These are phyloP conservation scores for Geotrichum australiense DNA, from an alignment of 1,139 yeast genomes.

Conservation along the genomic window DNA sequence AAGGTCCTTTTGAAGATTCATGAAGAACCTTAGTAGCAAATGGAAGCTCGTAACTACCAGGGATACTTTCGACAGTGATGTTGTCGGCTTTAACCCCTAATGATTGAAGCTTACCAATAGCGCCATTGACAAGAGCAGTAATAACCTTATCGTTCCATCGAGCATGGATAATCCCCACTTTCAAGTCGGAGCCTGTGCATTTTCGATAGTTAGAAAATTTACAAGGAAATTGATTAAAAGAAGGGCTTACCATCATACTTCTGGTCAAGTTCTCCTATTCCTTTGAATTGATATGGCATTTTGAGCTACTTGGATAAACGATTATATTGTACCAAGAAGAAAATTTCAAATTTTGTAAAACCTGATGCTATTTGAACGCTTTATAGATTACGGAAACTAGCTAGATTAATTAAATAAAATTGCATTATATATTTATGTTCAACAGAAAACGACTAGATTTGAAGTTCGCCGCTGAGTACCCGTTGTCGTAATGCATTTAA, in stretches of 20 bases:
- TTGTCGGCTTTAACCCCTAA: slow-evolving; percentile 71
- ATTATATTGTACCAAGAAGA: no score
- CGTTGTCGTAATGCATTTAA: slow-evolving; percentile 27
- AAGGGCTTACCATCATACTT: slow-evolving; percentile 14
- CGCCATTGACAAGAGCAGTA: slow-evolving; percentile 74
- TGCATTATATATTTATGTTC: neutral
- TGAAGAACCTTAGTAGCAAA: slow-evolving; percentile 55
- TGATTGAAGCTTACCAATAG: slow-evolving; percentile 49
- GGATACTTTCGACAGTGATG: slow-evolving; percentile 75
- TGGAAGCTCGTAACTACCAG: slow-evolving; percentile 93
- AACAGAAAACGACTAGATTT: slow-evolving; percentile 14
- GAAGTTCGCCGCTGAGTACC: slow-evolving; percentile 29
- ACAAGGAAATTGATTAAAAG: neutral
- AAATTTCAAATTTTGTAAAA: no score
- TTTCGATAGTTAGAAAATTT: neutral
- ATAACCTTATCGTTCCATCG: slow-evolving; percentile 86
- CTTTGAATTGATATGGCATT: slow-evolving; percentile 15
- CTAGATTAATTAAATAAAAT: slow-evolving; percentile 1
- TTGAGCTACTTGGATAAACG: neutral
- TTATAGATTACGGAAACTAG: neutral
- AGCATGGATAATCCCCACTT: slow-evolving; percentile 85
- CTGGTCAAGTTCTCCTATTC: slow-evolving; percentile 13
- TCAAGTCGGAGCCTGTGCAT: slow-evolving; percentile 46
- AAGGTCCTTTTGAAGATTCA: slow-evolving; percentile 40
- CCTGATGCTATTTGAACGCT: neutral